These are phyloP conservation scores for Hemisphaericaspora nanyangensis DNA, from an alignment of 805 yeast species.

Conservation along the genomic window DNA sequence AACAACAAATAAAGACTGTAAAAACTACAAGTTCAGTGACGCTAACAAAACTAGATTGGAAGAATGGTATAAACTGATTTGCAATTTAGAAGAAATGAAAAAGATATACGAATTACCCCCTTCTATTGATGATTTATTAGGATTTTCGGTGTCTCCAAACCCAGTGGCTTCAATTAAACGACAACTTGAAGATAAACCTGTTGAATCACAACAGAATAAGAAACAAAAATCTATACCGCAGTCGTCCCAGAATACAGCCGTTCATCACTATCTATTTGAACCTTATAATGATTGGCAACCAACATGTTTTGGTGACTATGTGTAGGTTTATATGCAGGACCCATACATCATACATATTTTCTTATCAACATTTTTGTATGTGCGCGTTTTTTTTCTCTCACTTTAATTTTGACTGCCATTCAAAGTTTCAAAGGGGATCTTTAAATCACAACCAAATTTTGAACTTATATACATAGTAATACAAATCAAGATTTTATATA, in stretches of 20 bases:
- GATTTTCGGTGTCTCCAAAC: conserved; percentile 6
- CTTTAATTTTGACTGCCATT: no score
- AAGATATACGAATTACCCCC: conserved; percentile 16
- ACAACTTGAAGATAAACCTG: background rate
- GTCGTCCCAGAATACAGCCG: conserved; percentile 6
- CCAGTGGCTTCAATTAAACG: conserved; percentile 8
- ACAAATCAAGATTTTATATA: no score
- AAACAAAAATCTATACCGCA: conserved; percentile 5
- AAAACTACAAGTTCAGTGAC: background rate
- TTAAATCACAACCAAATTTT: no score
- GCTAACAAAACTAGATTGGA: conserved; percentile 1
- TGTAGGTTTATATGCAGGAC: background rate
- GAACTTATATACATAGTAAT: no score
- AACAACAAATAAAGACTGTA: background rate
- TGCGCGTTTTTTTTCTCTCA: no score
- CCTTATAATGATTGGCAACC: conserved; percentile 44
- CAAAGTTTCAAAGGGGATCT: no score
- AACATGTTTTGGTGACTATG: conserved; percentile 47
- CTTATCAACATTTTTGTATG: no score
- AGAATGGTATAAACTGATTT: background rate
- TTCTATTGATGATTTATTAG: conserved; percentile 23
- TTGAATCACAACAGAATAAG: conserved; percentile 11
- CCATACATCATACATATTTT: no score
- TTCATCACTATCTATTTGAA: conserved; percentile 22
- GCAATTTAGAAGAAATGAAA: background rate